A percentile compares a stretch with the other conserved stretches of the same genome.
Conservation (phyloP, 164 flowering plant genomes). For the Amborella trichopoda region DNA sequence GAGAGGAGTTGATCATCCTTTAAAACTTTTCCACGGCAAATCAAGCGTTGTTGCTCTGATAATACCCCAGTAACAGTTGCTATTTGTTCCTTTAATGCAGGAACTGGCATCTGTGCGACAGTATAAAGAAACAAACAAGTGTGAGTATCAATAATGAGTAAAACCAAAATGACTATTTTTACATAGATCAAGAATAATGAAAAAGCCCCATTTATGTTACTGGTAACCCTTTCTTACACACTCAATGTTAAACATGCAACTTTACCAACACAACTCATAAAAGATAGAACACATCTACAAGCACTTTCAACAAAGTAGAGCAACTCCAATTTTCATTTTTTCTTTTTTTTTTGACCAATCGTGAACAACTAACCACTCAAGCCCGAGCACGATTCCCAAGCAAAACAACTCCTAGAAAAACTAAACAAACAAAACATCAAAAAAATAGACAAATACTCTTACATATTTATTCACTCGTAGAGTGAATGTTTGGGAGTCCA, state of each 20-base stretch:
- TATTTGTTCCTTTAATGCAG: slow-evolving; percentile 82
- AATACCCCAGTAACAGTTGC: slow-evolving; percentile 75
- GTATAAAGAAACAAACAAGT: neutral
- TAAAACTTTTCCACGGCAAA: slow-evolving; percentile 89
- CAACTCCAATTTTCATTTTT: neutral
- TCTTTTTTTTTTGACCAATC: neutral
- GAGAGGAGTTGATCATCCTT: slow-evolving; percentile 96
- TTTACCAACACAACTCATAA: no score
- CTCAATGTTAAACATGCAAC: no score
- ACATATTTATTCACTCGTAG: slow-evolving; percentile 81
- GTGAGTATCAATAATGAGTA: neutral
- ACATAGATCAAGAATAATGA: no score
- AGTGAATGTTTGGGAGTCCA: slow-evolving; percentile 87
- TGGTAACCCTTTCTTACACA: no score
- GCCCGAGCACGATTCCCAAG: neutral
- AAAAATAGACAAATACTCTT: slow-evolving; percentile 2
- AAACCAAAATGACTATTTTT: neutral
- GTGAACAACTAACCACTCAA: neutral
- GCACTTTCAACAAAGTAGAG: neutral
- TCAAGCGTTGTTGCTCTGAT: slow-evolving; percentile 83
- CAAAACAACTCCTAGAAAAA: neutral
- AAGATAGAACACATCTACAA: neutral
- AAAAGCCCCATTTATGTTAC: no score
- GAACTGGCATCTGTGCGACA: slow-evolving; percentile 68
- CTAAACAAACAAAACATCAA: neutral